Base-by-base conservation (phyloP, 2,329 filamentous ascomycete species). In the Chrysosphaeria jannelii region DNA sequence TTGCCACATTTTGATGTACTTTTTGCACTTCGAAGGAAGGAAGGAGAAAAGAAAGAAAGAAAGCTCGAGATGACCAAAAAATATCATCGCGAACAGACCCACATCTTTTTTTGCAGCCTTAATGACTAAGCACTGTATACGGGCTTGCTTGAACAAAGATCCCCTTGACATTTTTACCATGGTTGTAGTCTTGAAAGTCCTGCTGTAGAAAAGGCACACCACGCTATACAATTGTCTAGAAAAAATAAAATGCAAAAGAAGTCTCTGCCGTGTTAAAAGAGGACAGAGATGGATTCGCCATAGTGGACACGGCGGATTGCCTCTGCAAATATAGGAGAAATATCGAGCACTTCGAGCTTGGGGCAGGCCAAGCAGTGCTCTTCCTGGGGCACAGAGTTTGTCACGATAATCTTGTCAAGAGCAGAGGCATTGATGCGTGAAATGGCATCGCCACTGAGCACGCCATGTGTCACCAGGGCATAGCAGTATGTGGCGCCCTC, bases 291-390 rank as follows among this genome's bases (percentile, higher is more conserved):
- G 38, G 76, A 90, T 50, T 97, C 85, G 37, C 85, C 85, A 44
- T 93, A 79, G 46, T 97, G 85, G 28, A 93, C 81, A 31, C 85
- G 65, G 31, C 85, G 71, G 35, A 93, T 91, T 23, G 85, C 75
- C 56, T 93, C 81, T 28, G 75, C 79, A 42, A 93, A 91, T 28
- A 91, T 67, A 34, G 74, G 68, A 25, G 76, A 75, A 29, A 93
- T 66, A 39, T 93, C 81, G 30, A 97, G 50, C 23, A 91, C 71
- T 42, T 90, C 78, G 24, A 97, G 51, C 50, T 93, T 93, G 19
- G 71, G 60, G 40, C 81, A 90, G 23, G 64, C 44, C 31, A 51
- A 54, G 39, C 63, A 52, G 46, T 93, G 71, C 33, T 89, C 71
- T 16, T 65, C 51, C 44, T 93, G 85, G 21, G 81, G 76, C 10